Evolutionary conservation across 2,329 filamentous ascomycete genomes (phyloP).

Genomic region (Phaeosphaeriaceae sp.): DNA sequence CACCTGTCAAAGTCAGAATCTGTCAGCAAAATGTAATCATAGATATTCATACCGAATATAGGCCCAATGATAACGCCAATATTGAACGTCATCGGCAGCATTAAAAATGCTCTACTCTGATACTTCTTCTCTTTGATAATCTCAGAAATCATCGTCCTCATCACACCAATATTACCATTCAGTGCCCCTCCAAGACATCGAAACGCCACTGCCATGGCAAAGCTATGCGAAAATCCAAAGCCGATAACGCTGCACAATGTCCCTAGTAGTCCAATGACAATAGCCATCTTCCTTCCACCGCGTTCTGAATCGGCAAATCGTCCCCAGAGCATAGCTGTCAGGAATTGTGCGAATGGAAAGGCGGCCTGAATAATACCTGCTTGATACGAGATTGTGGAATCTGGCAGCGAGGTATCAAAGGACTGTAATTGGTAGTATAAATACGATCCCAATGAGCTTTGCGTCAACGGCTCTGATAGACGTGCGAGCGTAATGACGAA

Average conservation of each 20-base stretch:
- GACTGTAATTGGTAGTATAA: conserved; percentile 89
- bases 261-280: conserved; percentile 77
- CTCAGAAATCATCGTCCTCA: conserved; percentile 76
- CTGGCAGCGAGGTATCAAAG: conserved; percentile 66
- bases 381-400: conserved; percentile 74
- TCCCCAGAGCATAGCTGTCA: conserved; percentile 85
- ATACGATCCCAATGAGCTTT: conserved; percentile 70
- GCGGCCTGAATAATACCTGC: conserved; percentile 78
- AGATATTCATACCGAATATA: conserved; percentile 37
- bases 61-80: conserved; percentile 57
- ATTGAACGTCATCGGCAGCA: conserved; percentile 73
- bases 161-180: conserved; percentile 76
- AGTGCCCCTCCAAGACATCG: conserved; percentile 69
- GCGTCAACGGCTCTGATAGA: conserved; percentile 80
- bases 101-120: conserved; percentile 61
- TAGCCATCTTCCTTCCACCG: conserved; percentile 74
- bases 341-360: conserved; percentile 82
- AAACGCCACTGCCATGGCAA: conserved; percentile 68
- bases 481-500: conserved; percentile 78
- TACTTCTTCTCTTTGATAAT: conserved; percentile 73
- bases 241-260: conserved; percentile 70
- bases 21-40: neutral
- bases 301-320: conserved; percentile 67
- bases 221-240: conserved; percentile 72
- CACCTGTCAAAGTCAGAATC: conserved; percentile 58